Evolutionary conservation across 2,329 filamentous ascomycete genomes (phyloP).

Genomic region (Ceratocystis eucalypticola): DNA sequence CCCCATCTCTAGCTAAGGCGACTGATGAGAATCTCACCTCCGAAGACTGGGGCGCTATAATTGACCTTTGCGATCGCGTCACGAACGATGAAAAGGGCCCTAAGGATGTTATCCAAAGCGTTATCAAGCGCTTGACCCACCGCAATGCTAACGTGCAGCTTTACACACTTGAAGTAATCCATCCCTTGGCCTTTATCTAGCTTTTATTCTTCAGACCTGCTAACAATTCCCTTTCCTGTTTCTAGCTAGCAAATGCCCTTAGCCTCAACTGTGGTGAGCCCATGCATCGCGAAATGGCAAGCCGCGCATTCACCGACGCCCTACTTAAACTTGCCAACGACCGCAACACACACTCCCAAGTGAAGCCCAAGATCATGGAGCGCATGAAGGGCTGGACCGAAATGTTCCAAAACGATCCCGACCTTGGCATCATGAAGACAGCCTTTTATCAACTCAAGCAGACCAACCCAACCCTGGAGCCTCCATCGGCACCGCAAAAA

Average conservation of each 20-base stretch:
- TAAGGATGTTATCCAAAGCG: conserved; percentile 74
- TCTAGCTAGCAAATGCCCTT: conserved; percentile 71
- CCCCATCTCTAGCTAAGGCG: conserved; percentile 44
- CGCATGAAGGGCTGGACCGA: conserved; percentile 93
- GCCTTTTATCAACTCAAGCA: conserved; percentile 78
- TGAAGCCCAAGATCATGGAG: conserved; percentile 94
- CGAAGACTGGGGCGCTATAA: conserved; percentile 55
- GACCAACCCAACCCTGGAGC: conserved; percentile 74
- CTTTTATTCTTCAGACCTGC: neutral
- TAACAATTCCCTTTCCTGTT: conserved; percentile 8
- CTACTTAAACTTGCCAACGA: conserved; percentile 82
- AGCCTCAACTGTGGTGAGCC: conserved; percentile 80
- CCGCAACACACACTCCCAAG: conserved; percentile 87
- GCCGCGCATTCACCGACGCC: conserved; percentile 86
- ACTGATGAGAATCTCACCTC: conserved; percentile 96
- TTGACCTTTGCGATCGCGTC: conserved; percentile 50
- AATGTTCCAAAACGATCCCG: conserved; percentile 80
- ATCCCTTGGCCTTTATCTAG: neutral
- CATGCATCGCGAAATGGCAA: conserved; percentile 81
- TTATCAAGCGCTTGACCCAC: conserved; percentile 86
- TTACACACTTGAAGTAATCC: conserved; percentile 67
- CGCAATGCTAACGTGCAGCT: conserved; percentile 93
- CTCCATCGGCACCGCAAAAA: conserved; percentile 88
- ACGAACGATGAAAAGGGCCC: conserved; percentile 43
- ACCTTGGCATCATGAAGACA: conserved; percentile 94